These are phyloP conservation scores for Puccinia horiana DNA, from an alignment of 1,284 basidiomycete genomes.

Conservation along the genomic window DNA sequence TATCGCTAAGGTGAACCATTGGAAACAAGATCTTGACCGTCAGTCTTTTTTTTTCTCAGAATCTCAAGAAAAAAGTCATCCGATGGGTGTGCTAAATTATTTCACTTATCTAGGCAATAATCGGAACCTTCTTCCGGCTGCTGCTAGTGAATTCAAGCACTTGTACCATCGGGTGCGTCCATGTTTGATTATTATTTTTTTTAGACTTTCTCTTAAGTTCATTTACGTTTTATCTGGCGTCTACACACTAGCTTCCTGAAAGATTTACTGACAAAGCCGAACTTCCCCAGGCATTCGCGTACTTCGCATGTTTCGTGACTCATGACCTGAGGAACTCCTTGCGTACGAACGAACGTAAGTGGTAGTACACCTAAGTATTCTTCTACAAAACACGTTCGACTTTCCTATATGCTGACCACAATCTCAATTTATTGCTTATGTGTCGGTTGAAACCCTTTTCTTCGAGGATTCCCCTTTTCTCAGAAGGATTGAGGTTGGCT, in stretches of 20 bases:
- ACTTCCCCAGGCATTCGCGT: conserved; percentile 20
- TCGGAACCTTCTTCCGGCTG: conserved; percentile 1
- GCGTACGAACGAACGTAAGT: not conserved
- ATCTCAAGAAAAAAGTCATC: not conserved
- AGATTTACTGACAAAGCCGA: not conserved
- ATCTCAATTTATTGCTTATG: not conserved
- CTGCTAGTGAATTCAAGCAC: conserved; percentile 32
- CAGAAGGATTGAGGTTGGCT: conserved; percentile 35
- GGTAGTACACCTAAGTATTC: not conserved
- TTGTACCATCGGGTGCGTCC: conserved; percentile 36
- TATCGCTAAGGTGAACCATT: not conserved
- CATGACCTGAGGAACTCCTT: not conserved
- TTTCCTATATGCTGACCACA: not conserved
- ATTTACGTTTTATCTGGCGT: not conserved
- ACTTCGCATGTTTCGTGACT: conserved; percentile 38
- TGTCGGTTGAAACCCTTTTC: not conserved
- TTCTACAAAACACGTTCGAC: not conserved
- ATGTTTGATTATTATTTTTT: not conserved
- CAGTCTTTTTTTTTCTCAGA: not conserved
- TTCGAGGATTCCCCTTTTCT: not conserved
- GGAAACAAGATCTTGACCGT: conserved; percentile 29
- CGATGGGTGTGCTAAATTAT: not conserved
- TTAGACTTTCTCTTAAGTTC: not conserved
- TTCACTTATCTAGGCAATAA: not conserved
- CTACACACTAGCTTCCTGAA: not conserved